Evolutionary conservation across 1,284 basidiomycete genomes (phyloP), one percentile per base, ranked within the genome.

Genomic region (Trametes sp.): DNA sequence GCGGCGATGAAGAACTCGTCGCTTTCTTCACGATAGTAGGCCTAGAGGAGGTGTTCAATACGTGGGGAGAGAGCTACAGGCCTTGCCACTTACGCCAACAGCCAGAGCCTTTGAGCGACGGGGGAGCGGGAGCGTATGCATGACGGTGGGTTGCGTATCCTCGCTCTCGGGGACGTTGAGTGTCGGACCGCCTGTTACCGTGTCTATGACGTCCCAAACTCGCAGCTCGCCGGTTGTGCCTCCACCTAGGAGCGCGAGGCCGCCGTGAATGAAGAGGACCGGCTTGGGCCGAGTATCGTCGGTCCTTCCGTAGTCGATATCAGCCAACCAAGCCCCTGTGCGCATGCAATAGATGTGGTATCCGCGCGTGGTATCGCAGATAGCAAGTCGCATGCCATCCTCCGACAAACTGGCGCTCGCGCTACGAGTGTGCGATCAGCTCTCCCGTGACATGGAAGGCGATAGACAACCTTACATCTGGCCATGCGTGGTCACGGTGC

Each of bases 1-100:
- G 50, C 31, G 33, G 50, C 50, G 6, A 51, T 51, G 50, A 51
- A 51, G 50, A 51, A 51, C 33, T 51, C 50, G 33, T 51, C 50
- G 8, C 8, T 8, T 4, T 35, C 11, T 8, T 51, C 33, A 33
- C n/a, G 11, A 23, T 51, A 51, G 33, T 33, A 36, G 11, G 50
- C 50, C 50, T 51, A 10, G 23, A 33, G 24, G 16, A 26, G 23
- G 23, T 44, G 21, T 9, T 44, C 42, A 44, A 19, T 36, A 16
- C 24, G 23, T 11, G 26, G 26, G 44, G 24, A 16, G n/a, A 14
- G 14, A n/a, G 19, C 31, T 10, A 13, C n/a, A n/a, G 8, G 13
- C 19, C n/a, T 51, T 11, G 6, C 33, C 8, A 24, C 31, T 51
- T 8, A 51, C 44, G 23, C 19, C 44, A 11, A 46, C 26, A 13